These are phyloP conservation scores for Saccharomycopsis sp. DNA, from an alignment of 805 yeast species.

Conservation along the genomic window DNA sequence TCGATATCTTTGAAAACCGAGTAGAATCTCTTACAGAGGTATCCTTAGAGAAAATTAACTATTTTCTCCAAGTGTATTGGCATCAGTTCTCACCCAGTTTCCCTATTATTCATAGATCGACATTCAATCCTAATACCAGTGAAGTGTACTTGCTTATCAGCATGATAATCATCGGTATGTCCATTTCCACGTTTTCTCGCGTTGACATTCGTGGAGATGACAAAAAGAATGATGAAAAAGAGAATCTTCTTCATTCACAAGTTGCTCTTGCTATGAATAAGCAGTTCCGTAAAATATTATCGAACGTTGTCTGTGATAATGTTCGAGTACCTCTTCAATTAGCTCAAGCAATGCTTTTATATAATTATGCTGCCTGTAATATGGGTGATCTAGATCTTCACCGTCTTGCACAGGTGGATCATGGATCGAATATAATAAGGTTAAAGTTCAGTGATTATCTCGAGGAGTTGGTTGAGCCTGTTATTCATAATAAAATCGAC, in stretches of 20 bases:
- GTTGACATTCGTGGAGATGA: neutral
- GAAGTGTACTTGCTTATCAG: conserved; percentile 12
- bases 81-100: conserved; percentile 14
- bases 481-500: neutral
- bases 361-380: conserved; percentile 15
- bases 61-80: conserved; percentile 17
- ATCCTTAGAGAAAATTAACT: conserved; percentile 9
- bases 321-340: conserved; percentile 5
- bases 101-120: conserved; percentile 17
- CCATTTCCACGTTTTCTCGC: neutral
- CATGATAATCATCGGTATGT: conserved; percentile 18
- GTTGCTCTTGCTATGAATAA: conserved; percentile 5
- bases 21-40: neutral
- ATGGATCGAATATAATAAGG: conserved; percentile 16
- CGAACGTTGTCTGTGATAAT: conserved; percentile 6
- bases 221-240: conserved; percentile 4
- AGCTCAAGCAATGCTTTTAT: conserved; percentile 12
- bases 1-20: neutral
- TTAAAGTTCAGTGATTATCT: conserved; percentile 12
- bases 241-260: neutral
- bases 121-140: conserved; percentile 16
- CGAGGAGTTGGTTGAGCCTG: conserved; percentile 13
- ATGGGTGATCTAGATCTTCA: conserved; percentile 14
- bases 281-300: conserved; percentile 7
- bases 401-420: conserved; percentile 16